phyloP scores from a whole-genome alignment of 116 monocot genomes.

The Posidonia oceanica region DNA sequence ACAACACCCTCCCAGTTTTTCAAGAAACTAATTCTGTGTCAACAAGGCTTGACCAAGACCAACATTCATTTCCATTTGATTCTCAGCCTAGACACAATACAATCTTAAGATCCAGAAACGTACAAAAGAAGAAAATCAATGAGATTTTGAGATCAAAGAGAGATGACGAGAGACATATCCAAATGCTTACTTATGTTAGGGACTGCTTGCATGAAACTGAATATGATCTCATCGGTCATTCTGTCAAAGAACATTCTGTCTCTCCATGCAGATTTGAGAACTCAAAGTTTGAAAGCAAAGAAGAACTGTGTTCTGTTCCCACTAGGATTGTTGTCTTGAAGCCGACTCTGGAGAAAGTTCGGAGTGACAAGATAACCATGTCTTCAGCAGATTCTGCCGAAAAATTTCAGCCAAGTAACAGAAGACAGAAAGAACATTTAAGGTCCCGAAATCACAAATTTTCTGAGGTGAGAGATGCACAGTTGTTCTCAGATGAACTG shows the following conservation, averaged over 20 bases:
- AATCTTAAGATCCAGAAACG: constrained; percentile 35
- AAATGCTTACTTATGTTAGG: background rate
- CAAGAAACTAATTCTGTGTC: constrained; percentile 45
- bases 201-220: background rate
- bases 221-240: background rate
- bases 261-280: constrained; percentile 18
- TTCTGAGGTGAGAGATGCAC: constrained; percentile 17
- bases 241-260: constrained; percentile 11
- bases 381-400: background rate
- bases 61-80: constrained; percentile 1
- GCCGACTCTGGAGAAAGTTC: constrained; percentile 31
- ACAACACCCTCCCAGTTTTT: constrained; percentile 35
- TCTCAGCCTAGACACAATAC: constrained; percentile 19
- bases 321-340: constrained; percentile 63
- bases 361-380: constrained; percentile 3
- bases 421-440: constrained; percentile 6
- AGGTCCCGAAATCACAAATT: constrained; percentile 6
- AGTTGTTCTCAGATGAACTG: constrained; percentile 16
- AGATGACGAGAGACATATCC: background rate
- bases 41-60: constrained; percentile 20
- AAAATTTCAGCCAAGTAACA: constrained; percentile 8
- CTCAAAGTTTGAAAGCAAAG: constrained; percentile 11
- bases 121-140: constrained; percentile 7
- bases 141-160: constrained; percentile 5
- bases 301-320: constrained; percentile 6